Evolutionary conservation across 768 basidiomycete genomes (phyloP).

Genomic region (Lactarius pseudohatsudake): DNA sequence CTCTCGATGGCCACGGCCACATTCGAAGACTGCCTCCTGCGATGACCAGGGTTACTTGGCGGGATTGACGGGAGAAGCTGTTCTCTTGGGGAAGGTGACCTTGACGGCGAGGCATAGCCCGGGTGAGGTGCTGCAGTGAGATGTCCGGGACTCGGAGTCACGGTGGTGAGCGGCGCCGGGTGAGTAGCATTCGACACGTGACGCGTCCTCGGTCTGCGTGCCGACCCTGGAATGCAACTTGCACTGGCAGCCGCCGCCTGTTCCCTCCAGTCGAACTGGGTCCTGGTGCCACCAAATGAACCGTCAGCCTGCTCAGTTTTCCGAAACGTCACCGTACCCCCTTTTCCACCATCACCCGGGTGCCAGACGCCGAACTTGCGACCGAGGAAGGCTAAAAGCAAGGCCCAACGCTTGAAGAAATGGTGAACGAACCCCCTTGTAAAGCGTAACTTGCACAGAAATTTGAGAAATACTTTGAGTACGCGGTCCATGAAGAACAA

Average conservation of each 20-base stretch:
- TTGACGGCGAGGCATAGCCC: background rate
- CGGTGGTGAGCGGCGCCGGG: background rate
- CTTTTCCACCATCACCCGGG: background rate
- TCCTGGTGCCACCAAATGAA: background rate
- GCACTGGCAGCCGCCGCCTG: background rate
- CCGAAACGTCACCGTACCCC: background rate
- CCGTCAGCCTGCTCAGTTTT: background rate
- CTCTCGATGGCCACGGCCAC: too few relatives aligned
- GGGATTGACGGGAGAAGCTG: background rate
- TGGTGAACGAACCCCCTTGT: background rate
- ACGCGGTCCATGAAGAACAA: background rate
- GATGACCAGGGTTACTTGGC: background rate
- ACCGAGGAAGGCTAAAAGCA: constrained; percentile 9
- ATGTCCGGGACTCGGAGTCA: background rate
- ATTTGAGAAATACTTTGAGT: background rate
- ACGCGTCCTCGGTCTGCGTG: background rate
- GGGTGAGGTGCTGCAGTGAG: background rate
- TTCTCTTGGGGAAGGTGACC: background rate
- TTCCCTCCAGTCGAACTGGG: background rate
- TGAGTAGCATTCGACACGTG: background rate
- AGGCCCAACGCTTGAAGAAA: background rate
- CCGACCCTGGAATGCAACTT: background rate
- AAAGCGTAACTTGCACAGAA: constrained; percentile 4
- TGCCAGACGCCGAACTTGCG: constrained; percentile 4
- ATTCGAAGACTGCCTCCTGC: background rate